Conservation (phyloP, 768 basidiomycete genomes). For the Solioccasus polychromus region DNA sequence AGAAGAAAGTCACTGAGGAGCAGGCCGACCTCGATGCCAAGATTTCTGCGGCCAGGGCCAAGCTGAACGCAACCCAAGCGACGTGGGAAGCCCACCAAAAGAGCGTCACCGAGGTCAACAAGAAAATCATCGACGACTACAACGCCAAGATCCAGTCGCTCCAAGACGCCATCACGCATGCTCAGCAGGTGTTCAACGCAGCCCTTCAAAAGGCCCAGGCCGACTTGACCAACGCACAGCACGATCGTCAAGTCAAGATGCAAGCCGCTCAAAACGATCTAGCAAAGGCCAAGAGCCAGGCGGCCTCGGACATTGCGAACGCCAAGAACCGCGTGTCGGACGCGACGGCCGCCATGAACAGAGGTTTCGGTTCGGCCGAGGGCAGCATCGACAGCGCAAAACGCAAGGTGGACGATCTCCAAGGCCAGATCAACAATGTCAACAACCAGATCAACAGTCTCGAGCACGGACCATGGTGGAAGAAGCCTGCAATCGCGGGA, state of each 20-base stretch:
- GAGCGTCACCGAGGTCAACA: background rate
- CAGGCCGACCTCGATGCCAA: background rate
- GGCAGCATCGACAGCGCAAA: background rate
- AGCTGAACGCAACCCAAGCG: background rate
- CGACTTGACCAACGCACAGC: background rate
- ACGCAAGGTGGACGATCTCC: background rate
- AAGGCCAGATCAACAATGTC: background rate
- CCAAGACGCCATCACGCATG: background rate
- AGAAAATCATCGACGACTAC: background rate
- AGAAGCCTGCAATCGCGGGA: background rate
- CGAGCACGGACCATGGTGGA: background rate
- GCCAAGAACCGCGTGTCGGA: background rate
- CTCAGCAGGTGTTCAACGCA: background rate
- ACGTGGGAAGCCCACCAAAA: constrained; percentile 1
- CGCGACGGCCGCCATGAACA: background rate
- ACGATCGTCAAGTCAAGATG: constrained; percentile 3
- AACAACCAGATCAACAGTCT: background rate
- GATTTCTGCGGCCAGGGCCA: background rate
- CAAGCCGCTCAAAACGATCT: background rate
- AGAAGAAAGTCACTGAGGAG: background rate
- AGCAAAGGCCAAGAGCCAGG: background rate
- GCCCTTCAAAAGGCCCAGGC: background rate
- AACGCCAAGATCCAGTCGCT: background rate
- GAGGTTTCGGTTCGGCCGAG: constrained; percentile 3
- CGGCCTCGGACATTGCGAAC: background rate